phyloP scores from a whole-genome alignment of 1,284 basidiomycete genomes.

The Ceratobasidium sp. region DNA sequence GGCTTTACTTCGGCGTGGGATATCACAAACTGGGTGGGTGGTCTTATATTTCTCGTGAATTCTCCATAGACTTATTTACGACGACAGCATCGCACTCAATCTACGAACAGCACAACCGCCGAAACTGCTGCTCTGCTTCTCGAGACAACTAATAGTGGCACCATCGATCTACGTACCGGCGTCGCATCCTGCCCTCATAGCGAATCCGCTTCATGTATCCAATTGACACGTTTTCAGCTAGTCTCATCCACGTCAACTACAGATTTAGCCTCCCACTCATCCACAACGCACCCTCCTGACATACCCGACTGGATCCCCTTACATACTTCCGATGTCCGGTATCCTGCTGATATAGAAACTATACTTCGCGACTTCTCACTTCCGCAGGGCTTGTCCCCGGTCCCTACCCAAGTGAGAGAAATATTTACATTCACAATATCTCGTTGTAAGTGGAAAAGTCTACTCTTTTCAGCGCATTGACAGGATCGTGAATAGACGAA shows the following conservation, averaged over 20 bases:
- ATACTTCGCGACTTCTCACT: not conserved
- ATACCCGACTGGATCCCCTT: not conserved
- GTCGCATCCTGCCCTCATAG: not conserved
- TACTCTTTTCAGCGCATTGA: not conserved
- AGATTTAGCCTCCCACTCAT: not conserved
- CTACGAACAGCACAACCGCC: too few relatives aligned
- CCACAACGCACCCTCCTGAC: not conserved
- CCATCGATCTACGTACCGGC: not conserved
- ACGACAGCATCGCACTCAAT: too few relatives aligned
- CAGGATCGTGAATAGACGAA: conserved; percentile 14
- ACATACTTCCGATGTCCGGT: not conserved
- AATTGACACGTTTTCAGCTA: not conserved
- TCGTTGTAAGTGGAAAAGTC: not conserved
- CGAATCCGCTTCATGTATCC: not conserved
- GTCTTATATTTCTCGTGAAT: too few relatives aligned
- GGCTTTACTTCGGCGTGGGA: not conserved
- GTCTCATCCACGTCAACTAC: not conserved
- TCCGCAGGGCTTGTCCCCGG: not conserved
- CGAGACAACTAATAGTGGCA: too few relatives aligned
- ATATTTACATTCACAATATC: not conserved
- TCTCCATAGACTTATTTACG: too few relatives aligned
- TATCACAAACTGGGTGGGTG: not conserved
- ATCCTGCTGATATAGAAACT: not conserved
- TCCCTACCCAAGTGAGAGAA: not conserved
- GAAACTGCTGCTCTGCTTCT: too few relatives aligned